Conservation (phyloP, 805 yeast genomes). For the Candida caryicola region DNA sequence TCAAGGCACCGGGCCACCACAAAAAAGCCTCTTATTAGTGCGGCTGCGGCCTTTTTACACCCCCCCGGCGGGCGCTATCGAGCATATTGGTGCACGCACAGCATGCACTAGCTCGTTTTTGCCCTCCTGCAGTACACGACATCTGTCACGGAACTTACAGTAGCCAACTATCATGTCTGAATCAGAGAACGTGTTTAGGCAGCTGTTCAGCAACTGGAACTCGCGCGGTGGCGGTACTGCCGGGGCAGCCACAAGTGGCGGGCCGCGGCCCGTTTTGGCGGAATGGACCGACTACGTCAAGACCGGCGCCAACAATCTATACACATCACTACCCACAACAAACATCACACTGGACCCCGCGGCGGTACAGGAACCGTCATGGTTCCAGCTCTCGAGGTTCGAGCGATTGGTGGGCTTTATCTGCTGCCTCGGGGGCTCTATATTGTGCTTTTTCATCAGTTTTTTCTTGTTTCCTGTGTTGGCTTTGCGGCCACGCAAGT, state of each 20-base stretch:
- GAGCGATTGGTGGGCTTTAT: constrained; percentile 79
- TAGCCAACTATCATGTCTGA: constrained; percentile 26
- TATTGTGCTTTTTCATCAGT: constrained; percentile 79
- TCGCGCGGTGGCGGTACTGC: constrained; percentile 9
- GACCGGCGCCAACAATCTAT: constrained; percentile 52
- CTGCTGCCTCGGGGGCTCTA: constrained; percentile 70
- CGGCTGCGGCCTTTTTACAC: no score
- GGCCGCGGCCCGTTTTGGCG: constrained; percentile 29
- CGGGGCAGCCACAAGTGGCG: constrained; percentile 6
- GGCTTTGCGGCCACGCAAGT: constrained; percentile 86
- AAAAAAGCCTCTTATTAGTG: no score
- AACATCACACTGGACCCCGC: constrained; percentile 45
- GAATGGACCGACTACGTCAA: constrained; percentile 46
- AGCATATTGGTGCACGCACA: no score
- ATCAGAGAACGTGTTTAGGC: constrained; percentile 33
- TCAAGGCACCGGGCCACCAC: no score
- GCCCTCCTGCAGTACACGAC: no score
- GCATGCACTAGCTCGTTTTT: no score
- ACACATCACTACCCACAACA: constrained; percentile 58
- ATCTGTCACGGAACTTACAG: no score
- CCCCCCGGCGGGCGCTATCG: no score
- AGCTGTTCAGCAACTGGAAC: constrained; percentile 34
- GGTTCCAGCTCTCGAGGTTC: constrained; percentile 73
- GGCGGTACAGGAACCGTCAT: constrained; percentile 60
- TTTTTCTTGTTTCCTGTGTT: constrained; percentile 84